Evolutionary conservation across 2,329 filamentous ascomycete genomes (phyloP), one percentile per base, ranked within the genome.

Genomic region (Huntiella decipiens): DNA sequence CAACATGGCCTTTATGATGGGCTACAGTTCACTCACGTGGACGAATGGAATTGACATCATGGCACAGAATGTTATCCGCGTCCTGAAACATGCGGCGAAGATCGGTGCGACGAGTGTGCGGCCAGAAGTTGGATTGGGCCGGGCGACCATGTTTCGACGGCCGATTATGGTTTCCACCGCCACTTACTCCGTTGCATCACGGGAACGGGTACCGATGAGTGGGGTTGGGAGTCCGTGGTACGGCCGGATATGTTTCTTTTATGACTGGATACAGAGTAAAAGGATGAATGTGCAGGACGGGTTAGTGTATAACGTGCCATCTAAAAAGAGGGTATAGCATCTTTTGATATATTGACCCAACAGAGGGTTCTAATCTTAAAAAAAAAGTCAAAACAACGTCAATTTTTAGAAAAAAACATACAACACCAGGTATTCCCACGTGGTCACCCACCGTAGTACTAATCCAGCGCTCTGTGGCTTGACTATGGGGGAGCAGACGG

Each of bases 21-120:
- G 79, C 6, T 83, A 82, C 56, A 70, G 73, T 15, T 73, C 77
- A 40, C 68, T 71, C 0, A 71, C 70, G 0, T 84, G 78, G 78
- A 83, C 79, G 0, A 67, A 79, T 0, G 77, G 77, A 2, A 70
- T 73, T 0, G 77, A 81, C 48, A 65, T 64, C 0, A 68, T 68
- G 1, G 64, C 65, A 0, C 60, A 61, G 19, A 61, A 74, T 1
- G 59, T 71, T 4, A 60, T 65, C 1, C 63, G 73, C 0, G 56
- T 79, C 4, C 53, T 74, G 45, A 66, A 66, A 4, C 53, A 63
- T 44, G 71, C 77, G 66, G 52, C 60, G 10, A 56, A 62, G 4
- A 60, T 66, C 7, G 60, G 61, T 0, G 59, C 63, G 3, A 58
- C 56, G 0, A 59, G 56, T 10, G 67, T 66, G 0, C 61, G 64